These are phyloP conservation scores for Eurotiales sp. DNA, from an alignment of 2,329 filamentous ascomycete genomes.

Conservation along the genomic window DNA sequence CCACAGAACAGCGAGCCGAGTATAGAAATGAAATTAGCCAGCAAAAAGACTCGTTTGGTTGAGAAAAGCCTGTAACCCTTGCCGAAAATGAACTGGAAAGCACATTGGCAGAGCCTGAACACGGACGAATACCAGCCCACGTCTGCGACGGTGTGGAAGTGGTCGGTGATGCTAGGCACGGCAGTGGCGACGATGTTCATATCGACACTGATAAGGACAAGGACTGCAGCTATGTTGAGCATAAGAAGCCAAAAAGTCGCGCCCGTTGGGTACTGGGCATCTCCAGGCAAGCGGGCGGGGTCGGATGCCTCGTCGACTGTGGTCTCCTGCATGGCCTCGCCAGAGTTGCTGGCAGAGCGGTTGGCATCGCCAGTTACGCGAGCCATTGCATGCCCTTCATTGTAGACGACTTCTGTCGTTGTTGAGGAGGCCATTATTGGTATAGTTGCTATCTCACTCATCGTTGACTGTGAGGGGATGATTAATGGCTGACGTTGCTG, in stretches of 20 bases:
- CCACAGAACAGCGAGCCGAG: constrained; percentile 50
- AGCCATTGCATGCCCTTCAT: neutral
- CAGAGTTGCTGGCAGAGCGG: neutral
- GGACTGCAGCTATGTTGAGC: constrained; percentile 14
- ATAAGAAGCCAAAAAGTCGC: constrained; percentile 8
- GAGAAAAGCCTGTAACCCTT: constrained; percentile 56
- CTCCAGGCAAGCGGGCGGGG: neutral
- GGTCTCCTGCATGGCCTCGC: neutral
- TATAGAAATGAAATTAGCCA: constrained; percentile 51
- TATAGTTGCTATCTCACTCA: too few relatives aligned
- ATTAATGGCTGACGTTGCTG: too few relatives aligned
- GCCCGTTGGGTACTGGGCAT: constrained; percentile 5
- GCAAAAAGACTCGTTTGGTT: constrained; percentile 51
- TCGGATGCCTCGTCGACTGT: constrained; percentile 1
- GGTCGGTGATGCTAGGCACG: constrained; percentile 51
- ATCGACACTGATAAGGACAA: constrained; percentile 22
- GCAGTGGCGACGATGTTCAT: constrained; percentile 55
- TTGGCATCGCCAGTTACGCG: neutral
- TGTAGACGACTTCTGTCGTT: neutral
- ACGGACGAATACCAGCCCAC: constrained; percentile 55
- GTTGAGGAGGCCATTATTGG: too few relatives aligned
- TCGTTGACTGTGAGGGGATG: too few relatives aligned
- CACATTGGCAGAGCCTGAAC: constrained; percentile 48
- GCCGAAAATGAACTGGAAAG: constrained; percentile 26
- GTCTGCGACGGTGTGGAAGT: constrained; percentile 48